phyloP scores from a whole-genome alignment of 805 yeast species.

The Yamadazyma nakazawae region DNA sequence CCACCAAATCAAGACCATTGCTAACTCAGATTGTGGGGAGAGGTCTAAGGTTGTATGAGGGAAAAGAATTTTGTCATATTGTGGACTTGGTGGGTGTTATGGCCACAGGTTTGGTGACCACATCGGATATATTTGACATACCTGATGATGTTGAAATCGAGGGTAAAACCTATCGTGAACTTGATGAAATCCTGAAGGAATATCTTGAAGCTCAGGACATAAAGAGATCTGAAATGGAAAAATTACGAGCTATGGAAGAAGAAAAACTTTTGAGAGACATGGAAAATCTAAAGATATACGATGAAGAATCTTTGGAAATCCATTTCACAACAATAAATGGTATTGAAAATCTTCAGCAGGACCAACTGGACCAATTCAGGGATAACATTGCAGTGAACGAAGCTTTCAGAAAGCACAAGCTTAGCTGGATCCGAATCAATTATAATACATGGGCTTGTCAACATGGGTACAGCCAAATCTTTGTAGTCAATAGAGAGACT shows the following conservation, averaged over 20 bases:
- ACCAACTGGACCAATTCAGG: too few species aligned
- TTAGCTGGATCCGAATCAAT: neutral
- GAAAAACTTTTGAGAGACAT: slow-evolving; percentile 11
- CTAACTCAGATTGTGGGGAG: slow-evolving; percentile 89
- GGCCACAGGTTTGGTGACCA: slow-evolving; percentile 51
- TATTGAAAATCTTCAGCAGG: neutral
- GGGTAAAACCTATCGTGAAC: slow-evolving; percentile 10
- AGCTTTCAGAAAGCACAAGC: neutral
- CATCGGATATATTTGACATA: slow-evolving; percentile 47
- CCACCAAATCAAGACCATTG: slow-evolving; percentile 71
- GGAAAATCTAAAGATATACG: slow-evolving; percentile 6
- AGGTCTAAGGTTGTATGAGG: slow-evolving; percentile 65
- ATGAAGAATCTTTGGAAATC: slow-evolving; percentile 7
- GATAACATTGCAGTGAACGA: too few species aligned
- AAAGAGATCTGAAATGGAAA: slow-evolving; percentile 10
- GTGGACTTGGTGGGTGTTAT: slow-evolving; percentile 71
- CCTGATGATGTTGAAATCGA: slow-evolving; percentile 19
- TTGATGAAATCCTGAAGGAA: slow-evolving; percentile 12
- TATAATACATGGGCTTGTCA: neutral
- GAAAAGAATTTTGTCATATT: slow-evolving; percentile 66
- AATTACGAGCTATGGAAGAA: slow-evolving; percentile 12
- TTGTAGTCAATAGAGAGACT: neutral
- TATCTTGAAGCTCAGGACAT: slow-evolving; percentile 5
- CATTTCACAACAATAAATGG: neutral
- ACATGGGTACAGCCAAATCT: neutral